A percentile compares a stretch with the other conserved stretches of the same genome.
phyloP scores from a whole-genome alignment of 768 basidiomycete species.

The Rhizopogon vulgaris region DNA sequence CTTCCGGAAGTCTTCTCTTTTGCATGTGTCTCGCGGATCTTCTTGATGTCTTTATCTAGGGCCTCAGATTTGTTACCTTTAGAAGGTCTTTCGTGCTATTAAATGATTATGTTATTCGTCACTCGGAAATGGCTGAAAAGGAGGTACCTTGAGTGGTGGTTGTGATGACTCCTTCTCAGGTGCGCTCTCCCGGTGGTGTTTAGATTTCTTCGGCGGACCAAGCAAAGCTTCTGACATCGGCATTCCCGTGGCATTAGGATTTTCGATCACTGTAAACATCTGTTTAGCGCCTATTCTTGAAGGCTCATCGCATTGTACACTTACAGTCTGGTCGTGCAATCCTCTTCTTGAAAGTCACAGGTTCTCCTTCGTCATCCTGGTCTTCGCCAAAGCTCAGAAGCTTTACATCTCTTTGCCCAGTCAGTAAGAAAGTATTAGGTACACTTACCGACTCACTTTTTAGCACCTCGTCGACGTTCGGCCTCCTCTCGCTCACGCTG shows the following conservation, averaged over 20 bases:
- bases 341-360: slow-evolving; percentile 63
- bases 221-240: slow-evolving; percentile 7
- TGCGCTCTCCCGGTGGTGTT: slow-evolving; percentile 1
- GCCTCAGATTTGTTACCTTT: slow-evolving; percentile 34
- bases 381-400: slow-evolving; percentile 84
- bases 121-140: not conserved
- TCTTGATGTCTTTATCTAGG: slow-evolving; percentile 47
- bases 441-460: slow-evolving; percentile 57
- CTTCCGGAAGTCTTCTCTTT: slow-evolving; percentile 59
- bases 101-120: not conserved
- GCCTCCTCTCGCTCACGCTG: slow-evolving; percentile 77
- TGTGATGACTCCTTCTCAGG: not conserved
- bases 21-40: slow-evolving; percentile 72
- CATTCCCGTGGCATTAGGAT: slow-evolving; percentile 5
- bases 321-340: slow-evolving; percentile 80
- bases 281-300: not conserved
- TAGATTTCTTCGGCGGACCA: not conserved
- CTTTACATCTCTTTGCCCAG: slow-evolving; percentile 65
- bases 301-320: slow-evolving; percentile 22
- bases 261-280: slow-evolving; percentile 16
- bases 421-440: not conserved
- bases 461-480: slow-evolving; percentile 67
- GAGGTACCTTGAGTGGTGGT: slow-evolving; percentile 12
- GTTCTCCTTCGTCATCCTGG: slow-evolving; percentile 53
- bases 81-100: slow-evolving; percentile 18